phyloP scores from a whole-genome alignment of 2,329 filamentous ascomycete genomes.

The Fusarium scirpi region DNA sequence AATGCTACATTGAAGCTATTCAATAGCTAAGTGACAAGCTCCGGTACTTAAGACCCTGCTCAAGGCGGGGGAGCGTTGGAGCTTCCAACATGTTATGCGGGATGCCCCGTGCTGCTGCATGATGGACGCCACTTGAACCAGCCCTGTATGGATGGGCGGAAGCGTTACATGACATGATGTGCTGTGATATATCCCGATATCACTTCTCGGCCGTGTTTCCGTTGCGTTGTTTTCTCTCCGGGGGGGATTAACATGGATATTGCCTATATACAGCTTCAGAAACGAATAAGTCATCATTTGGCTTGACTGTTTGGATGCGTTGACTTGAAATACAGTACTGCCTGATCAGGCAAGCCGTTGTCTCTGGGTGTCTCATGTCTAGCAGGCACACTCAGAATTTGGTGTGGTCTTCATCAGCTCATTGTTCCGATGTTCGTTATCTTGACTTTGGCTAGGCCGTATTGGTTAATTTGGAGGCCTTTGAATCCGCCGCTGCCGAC shows the following conservation, averaged over 20 bases:
- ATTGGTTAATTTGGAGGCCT: not conserved
- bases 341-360: conserved; percentile 31
- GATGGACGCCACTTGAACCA: conserved; percentile 31
- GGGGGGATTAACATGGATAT: conserved; percentile 12
- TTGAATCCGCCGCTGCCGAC: not conserved
- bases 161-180: conserved; percentile 21
- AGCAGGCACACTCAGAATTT: conserved; percentile 13
- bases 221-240: conserved; percentile 25
- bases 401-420: conserved; percentile 11
- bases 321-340: conserved; percentile 8
- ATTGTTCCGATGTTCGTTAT: not conserved
- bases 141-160: conserved; percentile 23
- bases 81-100: conserved; percentile 37
- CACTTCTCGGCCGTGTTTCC: conserved; percentile 22
- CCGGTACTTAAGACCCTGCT: conserved; percentile 28
- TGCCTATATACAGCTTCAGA: conserved; percentile 10
- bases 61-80: conserved; percentile 27
- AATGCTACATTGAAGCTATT: not conserved
- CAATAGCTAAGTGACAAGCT: conserved; percentile 14
- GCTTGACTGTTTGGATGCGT: conserved; percentile 3
- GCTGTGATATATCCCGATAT: conserved; percentile 23
- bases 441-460: not conserved
- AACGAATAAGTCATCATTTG: not conserved
- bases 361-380: conserved; percentile 13
- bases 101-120: conserved; percentile 45